Base-by-base conservation (phyloP, 2,329 filamentous ascomycete genomes). In the Fonsecaea pedrosoi region DNA sequence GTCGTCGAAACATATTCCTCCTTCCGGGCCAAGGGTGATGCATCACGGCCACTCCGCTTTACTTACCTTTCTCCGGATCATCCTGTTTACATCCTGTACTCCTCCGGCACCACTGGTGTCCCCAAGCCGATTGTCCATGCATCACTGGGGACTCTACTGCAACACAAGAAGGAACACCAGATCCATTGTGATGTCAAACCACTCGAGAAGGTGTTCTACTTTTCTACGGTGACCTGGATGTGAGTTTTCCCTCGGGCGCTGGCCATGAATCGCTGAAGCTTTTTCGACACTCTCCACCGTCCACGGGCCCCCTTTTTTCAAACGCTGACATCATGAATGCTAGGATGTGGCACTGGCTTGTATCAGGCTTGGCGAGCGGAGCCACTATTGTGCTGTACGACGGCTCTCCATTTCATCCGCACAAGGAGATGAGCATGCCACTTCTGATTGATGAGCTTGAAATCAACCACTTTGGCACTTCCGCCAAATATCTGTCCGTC, bases 191-290 rank as follows among this genome's bases (percentile, higher is more conserved):
- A 93, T 25, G 88, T 99, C 70, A 84, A 85, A 8, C 85, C 89
- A 0, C 82, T 83, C 1, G 92, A 93, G 50, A 86, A 90, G 21
- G 84, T 97, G 75, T 91, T 97, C 78, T 97, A 97, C 81, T 97
- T 94, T 81, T 97, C 93, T 0, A 97, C 94, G 3, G 93, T 90
- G 10, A 96, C 92, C 0, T 97, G 94, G 95, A 98, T 99, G 94
- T 50, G 10, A 50, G 45, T 50, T 18, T 25, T 50, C 5, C 21
- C 9, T 10, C 13, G 3, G 7, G 12, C 4, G 3, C 18, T 30
- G 13, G 18, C 12, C 12, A 25, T 10, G 8, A 7, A 13, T 50
- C 25, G 38, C 42, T 21, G 42, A 12, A 15, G n/a, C n/a, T 21
- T 48, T 45, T 9, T 9, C 42, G 9, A 21, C 18, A 21, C 21